A percentile compares a stretch with the other conserved stretches of the same genome.
These are phyloP conservation scores for Gymnopilus dilepis DNA, from an alignment of 768 basidiomycete species.

Conservation along the genomic window DNA sequence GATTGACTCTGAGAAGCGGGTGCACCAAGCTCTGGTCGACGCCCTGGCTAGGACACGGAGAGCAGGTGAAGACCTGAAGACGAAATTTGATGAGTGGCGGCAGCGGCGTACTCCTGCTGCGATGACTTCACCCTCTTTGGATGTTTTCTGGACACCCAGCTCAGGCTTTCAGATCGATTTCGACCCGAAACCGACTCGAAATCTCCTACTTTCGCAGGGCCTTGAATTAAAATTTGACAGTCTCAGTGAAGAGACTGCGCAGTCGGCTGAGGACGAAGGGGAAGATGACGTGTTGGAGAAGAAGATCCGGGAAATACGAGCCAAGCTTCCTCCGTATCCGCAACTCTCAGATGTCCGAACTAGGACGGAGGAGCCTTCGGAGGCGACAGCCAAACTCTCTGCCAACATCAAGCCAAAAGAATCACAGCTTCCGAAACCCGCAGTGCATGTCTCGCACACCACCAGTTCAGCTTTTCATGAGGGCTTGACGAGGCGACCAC, in stretches of 20 bases:
- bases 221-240: slow-evolving; percentile 13
- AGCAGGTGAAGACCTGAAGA: neutral
- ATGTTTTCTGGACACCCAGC: slow-evolving; percentile 14
- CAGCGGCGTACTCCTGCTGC: neutral
- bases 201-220: slow-evolving; percentile 26
- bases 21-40: slow-evolving; percentile 29
- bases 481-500: neutral
- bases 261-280: neutral
- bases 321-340: slow-evolving; percentile 35
- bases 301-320: slow-evolving; percentile 36
- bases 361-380: slow-evolving; percentile 10
- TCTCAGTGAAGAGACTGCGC: neutral
- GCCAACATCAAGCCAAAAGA: neutral
- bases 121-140: neutral
- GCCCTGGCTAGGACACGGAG: slow-evolving; percentile 26
- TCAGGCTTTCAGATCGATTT: slow-evolving; percentile 2
- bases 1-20: slow-evolving; percentile 30
- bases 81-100: neutral
- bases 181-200: slow-evolving; percentile 24
- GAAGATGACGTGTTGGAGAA: slow-evolving; percentile 25
- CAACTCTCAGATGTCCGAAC: slow-evolving; percentile 24
- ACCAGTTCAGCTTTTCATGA: neutral
- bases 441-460: neutral
- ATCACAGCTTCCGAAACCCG: neutral
- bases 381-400: neutral